Conservation (phyloP, 306 rosid genomes). For the Vicia villosa region DNA sequence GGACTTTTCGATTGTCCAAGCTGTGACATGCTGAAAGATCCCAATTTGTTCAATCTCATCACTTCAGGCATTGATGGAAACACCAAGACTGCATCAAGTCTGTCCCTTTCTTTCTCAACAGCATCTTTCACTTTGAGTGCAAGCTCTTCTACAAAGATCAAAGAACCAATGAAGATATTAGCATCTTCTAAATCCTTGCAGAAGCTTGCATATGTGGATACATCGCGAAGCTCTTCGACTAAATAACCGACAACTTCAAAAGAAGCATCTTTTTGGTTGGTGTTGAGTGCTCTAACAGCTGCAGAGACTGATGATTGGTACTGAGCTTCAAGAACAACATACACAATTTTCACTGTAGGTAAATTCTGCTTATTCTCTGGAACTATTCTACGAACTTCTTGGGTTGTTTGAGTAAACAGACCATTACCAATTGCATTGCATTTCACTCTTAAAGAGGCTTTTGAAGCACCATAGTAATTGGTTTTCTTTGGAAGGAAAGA, state of each 20-base stretch:
- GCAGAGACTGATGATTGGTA: constrained; percentile 88
- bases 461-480: constrained; percentile 38
- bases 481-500: constrained; percentile 80
- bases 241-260: constrained; percentile 88
- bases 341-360: constrained; percentile 80
- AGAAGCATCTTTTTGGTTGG: constrained; percentile 52
- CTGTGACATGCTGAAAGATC: constrained; percentile 90
- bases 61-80: constrained; percentile 99
- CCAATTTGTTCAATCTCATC: constrained; percentile 90
- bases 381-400: constrained; percentile 83
- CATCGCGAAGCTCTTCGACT: constrained; percentile 91
- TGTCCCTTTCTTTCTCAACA: constrained; percentile 84
- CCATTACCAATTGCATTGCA: constrained; percentile 90
- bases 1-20: constrained; percentile 95
- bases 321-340: constrained; percentile 96
- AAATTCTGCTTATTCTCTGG: constrained; percentile 64
- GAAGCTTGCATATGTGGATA: constrained; percentile 51
- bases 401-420: constrained; percentile 89
- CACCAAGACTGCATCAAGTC: constrained; percentile 92
- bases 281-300: constrained; percentile 77
- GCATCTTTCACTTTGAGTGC: constrained; percentile 84
- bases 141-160: constrained; percentile 94
- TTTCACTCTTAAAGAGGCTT: constrained; percentile 58
- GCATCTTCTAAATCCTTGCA: constrained; percentile 90
- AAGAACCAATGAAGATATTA: constrained; percentile 85